These are phyloP conservation scores for Trifolium dubium DNA, from an alignment of 306 rosid genomes.

Conservation along the genomic window DNA sequence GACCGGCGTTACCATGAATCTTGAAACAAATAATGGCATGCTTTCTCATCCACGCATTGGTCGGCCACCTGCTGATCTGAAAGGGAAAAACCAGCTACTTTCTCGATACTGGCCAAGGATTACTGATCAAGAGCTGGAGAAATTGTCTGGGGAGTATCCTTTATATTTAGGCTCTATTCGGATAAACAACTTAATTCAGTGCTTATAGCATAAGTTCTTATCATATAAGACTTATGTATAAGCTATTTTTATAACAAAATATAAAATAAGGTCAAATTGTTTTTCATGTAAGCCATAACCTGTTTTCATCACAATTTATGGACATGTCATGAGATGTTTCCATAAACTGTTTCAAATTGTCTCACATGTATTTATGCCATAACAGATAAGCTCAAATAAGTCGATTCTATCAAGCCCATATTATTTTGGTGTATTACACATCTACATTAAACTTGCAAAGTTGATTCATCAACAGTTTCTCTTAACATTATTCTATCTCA, in stretches of 20 bases:
- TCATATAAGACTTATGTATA: background rate
- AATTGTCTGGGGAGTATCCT: constrained; percentile 91
- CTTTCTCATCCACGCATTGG: constrained; percentile 60
- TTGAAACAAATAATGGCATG: constrained; percentile 56
- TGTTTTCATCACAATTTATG: background rate
- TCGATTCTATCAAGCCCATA: background rate
- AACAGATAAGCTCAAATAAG: background rate
- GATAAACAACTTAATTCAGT: background rate
- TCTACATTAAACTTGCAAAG: background rate
- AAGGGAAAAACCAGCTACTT: constrained; percentile 78
- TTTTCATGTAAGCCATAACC: background rate
- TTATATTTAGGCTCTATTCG: constrained; percentile 4
- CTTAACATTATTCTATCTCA: constrained; percentile 56
- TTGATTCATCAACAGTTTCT: constrained; percentile 45
- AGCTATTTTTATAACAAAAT: background rate
- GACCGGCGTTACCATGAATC: constrained; percentile 43
- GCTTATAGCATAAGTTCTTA: background rate
- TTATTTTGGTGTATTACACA: constrained; percentile 13
- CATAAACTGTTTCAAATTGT: background rate
- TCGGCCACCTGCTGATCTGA: constrained; percentile 81
- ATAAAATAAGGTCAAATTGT: background rate
- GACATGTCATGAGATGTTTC: background rate
- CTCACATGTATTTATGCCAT: background rate
- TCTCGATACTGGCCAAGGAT: constrained; percentile 97
- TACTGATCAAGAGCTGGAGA: constrained; percentile 84